A percentile compares a stretch with the other conserved stretches of the same genome.
Conservation (phyloP, 139 green algal species). For the Micractinium conductrix region DNA sequence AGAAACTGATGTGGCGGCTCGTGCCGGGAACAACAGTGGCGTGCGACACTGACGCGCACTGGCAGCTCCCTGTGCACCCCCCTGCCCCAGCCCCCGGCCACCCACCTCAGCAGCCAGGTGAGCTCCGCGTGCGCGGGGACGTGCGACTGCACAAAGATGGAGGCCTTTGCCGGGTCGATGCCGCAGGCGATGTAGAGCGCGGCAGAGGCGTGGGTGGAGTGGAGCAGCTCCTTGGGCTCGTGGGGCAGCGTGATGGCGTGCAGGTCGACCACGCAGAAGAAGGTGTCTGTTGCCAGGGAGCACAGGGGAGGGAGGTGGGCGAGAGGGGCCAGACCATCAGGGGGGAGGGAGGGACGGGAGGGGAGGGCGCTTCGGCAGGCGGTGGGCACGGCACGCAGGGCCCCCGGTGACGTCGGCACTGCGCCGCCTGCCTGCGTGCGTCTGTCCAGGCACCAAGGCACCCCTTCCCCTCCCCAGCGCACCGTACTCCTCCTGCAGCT, state of each 20-base stretch:
- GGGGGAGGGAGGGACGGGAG: not conserved
- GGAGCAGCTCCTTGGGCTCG: constrained; percentile 83
- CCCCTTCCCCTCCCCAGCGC: constrained; percentile 14
- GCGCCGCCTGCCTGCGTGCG: no score
- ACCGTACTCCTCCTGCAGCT: constrained; percentile 92
- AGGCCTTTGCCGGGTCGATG: constrained; percentile 81
- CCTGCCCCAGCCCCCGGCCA: no score
- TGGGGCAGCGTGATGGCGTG: constrained; percentile 95
- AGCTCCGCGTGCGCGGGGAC: constrained; percentile 94
- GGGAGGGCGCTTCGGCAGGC: not conserved
- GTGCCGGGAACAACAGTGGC: no score
- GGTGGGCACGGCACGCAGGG: no score
- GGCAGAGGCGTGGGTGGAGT: constrained; percentile 77
- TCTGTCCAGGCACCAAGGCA: no score
- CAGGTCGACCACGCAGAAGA: constrained; percentile 97
- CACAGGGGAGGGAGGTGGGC: no score
- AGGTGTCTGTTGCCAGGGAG: constrained; percentile 77
- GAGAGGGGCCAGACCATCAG: not conserved
- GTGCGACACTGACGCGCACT: no score
- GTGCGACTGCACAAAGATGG: constrained; percentile 94
- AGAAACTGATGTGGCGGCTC: no score
- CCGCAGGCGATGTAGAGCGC: constrained; percentile 95
- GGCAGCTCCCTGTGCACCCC: no score
- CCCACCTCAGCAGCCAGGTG: constrained; percentile 92
- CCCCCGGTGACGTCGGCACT: no score